These are phyloP conservation scores for Phytophthora sojae DNA, from an alignment of 352 stramenopile genomes.

Conservation along the genomic window DNA sequence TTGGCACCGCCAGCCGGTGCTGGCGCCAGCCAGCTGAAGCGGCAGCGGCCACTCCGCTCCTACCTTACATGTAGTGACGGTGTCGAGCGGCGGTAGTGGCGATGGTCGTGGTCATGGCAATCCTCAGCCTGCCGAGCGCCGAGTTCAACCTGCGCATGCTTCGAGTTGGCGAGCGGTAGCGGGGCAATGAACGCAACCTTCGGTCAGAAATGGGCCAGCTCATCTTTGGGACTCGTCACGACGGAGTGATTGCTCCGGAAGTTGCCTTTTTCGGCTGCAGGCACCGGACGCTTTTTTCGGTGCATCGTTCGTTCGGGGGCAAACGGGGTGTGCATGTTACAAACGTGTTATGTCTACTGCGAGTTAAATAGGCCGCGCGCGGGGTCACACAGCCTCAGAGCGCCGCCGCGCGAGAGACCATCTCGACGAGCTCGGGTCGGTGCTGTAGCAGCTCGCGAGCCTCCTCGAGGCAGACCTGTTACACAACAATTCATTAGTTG, in stretches of 20 bases:
- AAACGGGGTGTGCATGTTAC: conserved; percentile 5
- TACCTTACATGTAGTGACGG: too few relatives aligned
- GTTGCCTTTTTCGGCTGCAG: not conserved
- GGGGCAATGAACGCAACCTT: conserved; percentile 13
- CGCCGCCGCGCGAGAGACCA: conserved; percentile 41
- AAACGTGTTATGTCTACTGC: conserved; percentile 9
- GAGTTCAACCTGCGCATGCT: too few relatives aligned
- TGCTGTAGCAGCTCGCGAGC: conserved; percentile 36
- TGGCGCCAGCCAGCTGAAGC: too few relatives aligned
- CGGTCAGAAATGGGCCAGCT: conserved; percentile 28
- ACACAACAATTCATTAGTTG: not conserved
- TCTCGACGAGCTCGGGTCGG: conserved; percentile 54
- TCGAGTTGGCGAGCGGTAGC: not conserved
- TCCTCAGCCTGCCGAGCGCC: not conserved
- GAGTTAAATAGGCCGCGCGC: conserved; percentile 13
- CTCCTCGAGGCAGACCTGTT: conserved; percentile 45
- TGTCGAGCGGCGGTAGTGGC: too few relatives aligned
- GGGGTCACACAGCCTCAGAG: conserved; percentile 6
- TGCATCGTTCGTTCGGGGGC: too few relatives aligned
- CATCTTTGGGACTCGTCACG: conserved; percentile 1
- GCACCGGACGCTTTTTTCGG: too few relatives aligned
- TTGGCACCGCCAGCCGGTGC: too few relatives aligned
- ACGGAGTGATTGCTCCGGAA: conserved; percentile 14
- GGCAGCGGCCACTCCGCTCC: too few relatives aligned
- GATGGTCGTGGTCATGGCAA: too few relatives aligned